Conservation (phyloP, 192 early-diverging fungal genomes). For the Coemansia sp. region DNA sequence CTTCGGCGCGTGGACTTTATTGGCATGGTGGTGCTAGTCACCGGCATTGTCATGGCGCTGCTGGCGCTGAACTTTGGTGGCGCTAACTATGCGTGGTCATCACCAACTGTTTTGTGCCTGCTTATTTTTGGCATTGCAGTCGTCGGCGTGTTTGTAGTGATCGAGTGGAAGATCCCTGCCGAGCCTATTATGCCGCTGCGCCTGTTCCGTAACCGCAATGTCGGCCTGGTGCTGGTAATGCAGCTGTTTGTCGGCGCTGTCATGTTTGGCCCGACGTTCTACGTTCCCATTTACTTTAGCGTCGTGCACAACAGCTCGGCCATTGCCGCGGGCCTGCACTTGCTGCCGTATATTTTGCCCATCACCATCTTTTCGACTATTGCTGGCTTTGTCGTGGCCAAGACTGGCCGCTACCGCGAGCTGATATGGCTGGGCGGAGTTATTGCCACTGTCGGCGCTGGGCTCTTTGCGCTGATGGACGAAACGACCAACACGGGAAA, state of each 20-base stretch:
- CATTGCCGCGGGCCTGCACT: constrained; percentile 67
- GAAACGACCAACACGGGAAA: constrained; percentile 49
- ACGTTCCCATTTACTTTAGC: constrained; percentile 65
- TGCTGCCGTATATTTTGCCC: constrained; percentile 74
- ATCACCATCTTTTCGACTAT: constrained; percentile 65
- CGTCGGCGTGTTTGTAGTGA: constrained; percentile 55
- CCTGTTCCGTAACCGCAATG: constrained; percentile 60
- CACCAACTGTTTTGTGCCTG: constrained; percentile 60
- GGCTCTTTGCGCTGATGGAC: constrained; percentile 59
- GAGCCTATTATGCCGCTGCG: constrained; percentile 67
- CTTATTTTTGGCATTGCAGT: constrained; percentile 57
- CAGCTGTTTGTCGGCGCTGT: constrained; percentile 31
- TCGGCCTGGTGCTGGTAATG: constrained; percentile 20
- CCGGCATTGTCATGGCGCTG: constrained; percentile 63
- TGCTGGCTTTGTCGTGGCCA: constrained; percentile 63
- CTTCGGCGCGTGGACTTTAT: constrained; percentile 64
- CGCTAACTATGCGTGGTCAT: constrained; percentile 66
- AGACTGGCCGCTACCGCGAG: constrained; percentile 61
- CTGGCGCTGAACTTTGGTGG: constrained; percentile 78
- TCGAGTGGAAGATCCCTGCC: constrained; percentile 57
- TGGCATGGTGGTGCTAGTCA: constrained; percentile 60
- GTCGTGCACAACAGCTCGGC: constrained; percentile 71
- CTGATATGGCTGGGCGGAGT: constrained; percentile 65
- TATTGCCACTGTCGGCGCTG: constrained; percentile 62
- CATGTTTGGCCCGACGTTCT: constrained; percentile 63